Evolutionary conservation across 768 basidiomycete genomes (phyloP).

Genomic region (Kwoniella dejecticola): DNA sequence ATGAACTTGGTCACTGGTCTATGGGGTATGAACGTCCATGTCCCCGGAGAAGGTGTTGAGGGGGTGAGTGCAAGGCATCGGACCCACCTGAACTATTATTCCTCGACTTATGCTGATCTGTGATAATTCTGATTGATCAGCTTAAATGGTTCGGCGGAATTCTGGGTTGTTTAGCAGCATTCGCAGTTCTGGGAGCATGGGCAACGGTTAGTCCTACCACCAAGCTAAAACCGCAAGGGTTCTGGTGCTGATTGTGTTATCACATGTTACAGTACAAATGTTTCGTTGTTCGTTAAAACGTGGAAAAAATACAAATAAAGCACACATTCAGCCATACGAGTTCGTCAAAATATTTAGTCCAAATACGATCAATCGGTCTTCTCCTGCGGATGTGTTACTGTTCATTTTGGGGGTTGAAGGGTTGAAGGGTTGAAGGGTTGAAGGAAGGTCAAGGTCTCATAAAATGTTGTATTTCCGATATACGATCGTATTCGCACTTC

Average conservation of each 20-base stretch:
- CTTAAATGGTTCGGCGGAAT: constrained; percentile 88
- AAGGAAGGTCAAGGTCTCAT: no score
- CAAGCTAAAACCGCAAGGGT: no score
- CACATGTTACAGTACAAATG: constrained; percentile 21
- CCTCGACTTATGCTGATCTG: constrained; percentile 1
- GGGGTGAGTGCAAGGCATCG: constrained; percentile 40
- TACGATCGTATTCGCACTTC: no score
- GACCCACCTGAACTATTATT: constrained; percentile 12
- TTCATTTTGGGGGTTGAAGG: no score
- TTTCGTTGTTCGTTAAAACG: constrained; percentile 20
- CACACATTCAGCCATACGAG: background rate
- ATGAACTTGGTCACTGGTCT: constrained; percentile 89
- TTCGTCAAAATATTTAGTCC: no score
- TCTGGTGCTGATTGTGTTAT: no score
- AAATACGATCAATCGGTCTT: no score
- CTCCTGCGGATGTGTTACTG: no score
- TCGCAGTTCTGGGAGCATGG: constrained; percentile 71
- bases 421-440: no score
- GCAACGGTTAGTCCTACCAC: constrained; percentile 43
- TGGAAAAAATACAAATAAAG: background rate
- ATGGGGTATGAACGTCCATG: constrained; percentile 99
- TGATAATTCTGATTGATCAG: constrained; percentile 16
- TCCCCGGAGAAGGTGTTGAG: constrained; percentile 65
- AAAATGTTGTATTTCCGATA: no score
- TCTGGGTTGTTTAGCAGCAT: constrained; percentile 73